A percentile compares a stretch with the other conserved stretches of the same genome.
Conservation (phyloP, 2,329 filamentous ascomycete species). For the Clarireedia hainanense region DNA sequence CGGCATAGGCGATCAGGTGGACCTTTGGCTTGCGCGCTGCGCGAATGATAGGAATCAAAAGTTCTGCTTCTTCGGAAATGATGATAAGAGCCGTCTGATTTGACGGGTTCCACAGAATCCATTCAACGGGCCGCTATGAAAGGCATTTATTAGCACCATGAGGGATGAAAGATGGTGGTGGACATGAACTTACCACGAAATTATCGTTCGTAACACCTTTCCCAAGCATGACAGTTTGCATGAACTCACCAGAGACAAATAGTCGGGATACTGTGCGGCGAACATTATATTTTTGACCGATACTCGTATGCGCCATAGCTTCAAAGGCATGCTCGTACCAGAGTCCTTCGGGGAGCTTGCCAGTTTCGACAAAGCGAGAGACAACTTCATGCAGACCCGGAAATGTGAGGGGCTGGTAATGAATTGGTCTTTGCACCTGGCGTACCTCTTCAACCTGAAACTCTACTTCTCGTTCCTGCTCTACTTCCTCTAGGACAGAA, state of each 20-base stretch:
- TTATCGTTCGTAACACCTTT: slow-evolving; percentile 29
- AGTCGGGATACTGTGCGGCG: slow-evolving; percentile 25
- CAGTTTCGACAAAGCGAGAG: slow-evolving; percentile 37
- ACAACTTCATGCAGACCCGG: slow-evolving; percentile 41
- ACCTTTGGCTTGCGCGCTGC: slow-evolving; percentile 18
- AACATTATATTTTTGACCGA: slow-evolving; percentile 32
- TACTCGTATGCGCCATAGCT: slow-evolving; percentile 32
- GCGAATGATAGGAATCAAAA: slow-evolving; percentile 40
- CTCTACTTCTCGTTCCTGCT: slow-evolving; percentile 40
- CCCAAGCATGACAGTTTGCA: slow-evolving; percentile 34
- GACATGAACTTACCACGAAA: slow-evolving; percentile 28
- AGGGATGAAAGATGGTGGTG: background rate
- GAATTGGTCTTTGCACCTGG: slow-evolving; percentile 35
- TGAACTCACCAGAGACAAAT: slow-evolving; percentile 40
- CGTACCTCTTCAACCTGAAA: slow-evolving; percentile 37
- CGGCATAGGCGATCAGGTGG: slow-evolving; percentile 48
- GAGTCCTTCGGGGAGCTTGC: slow-evolving; percentile 32
- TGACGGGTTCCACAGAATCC: slow-evolving; percentile 49
- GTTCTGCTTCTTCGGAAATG: slow-evolving; percentile 56
- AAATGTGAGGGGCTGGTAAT: slow-evolving; percentile 34
- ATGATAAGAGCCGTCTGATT: slow-evolving; percentile 46
- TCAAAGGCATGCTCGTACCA: slow-evolving; percentile 34
- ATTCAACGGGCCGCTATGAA: slow-evolving; percentile 43
- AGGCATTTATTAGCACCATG: background rate
- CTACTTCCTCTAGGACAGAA: slow-evolving; percentile 49